Percentiles rank a stretch among this genome's conserved stretches.
Evolutionary conservation across 306 rosid species (phyloP).

Genomic region (Sindora glabra): DNA sequence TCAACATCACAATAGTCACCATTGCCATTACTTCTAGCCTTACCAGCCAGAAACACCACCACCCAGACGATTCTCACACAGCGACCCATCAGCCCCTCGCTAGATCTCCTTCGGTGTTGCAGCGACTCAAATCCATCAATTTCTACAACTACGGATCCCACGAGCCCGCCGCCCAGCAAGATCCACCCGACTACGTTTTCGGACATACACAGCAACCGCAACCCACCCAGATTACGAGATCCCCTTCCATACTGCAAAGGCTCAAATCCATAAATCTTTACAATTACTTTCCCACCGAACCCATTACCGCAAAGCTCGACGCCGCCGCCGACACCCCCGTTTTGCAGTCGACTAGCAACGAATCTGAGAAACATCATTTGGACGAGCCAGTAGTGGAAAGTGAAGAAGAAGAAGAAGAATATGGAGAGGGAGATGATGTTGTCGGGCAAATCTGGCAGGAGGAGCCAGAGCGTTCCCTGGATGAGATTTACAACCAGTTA

Average conservation of each 20-base stretch:
- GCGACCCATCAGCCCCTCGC: constrained; percentile 21
- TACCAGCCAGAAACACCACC: constrained; percentile 20
- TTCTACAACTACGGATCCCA: constrained; percentile 48
- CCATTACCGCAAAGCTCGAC: constrained; percentile 2
- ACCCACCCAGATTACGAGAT: constrained; percentile 41
- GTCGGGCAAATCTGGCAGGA: constrained; percentile 8
- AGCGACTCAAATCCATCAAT: constrained; percentile 66
- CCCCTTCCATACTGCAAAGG: constrained; percentile 65
- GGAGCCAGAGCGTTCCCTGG: constrained; percentile 18
- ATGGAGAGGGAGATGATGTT: neutral
- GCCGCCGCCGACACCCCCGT: neutral
- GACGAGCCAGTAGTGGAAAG: neutral
- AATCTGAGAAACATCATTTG: constrained; percentile 5
- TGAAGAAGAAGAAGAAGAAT: neutral
- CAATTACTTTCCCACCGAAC: constrained; percentile 23
- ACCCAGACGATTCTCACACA: constrained; percentile 11
- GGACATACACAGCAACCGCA: no score
- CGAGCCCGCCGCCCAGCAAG: constrained; percentile 24
- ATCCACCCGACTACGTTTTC: constrained; percentile 13
- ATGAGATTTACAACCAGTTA: constrained; percentile 53
- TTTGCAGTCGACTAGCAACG: no score
- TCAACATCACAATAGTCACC: constrained; percentile 75
- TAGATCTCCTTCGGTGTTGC: constrained; percentile 69
- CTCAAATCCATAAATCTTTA: constrained; percentile 61
- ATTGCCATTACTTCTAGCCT: constrained; percentile 59